These are phyloP conservation scores for Kentomonas sorsogonicus DNA, from an alignment of 208 protist genomes.

Conservation along the genomic window DNA sequence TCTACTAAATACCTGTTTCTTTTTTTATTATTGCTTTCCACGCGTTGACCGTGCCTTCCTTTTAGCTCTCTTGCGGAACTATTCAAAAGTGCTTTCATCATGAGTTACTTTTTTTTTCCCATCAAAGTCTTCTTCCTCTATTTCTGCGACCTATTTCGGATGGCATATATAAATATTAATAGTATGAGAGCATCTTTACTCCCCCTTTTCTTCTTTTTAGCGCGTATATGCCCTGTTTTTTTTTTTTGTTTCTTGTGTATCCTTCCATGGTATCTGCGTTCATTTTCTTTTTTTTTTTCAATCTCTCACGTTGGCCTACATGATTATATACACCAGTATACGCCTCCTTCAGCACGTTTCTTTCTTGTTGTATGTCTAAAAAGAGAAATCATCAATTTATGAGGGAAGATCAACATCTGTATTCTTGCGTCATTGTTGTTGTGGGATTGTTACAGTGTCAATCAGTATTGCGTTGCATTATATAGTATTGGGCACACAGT, in stretches of 20 bases:
- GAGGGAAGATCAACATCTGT: no score
- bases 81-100: background rate
- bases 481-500: no score
- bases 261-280: conserved; percentile 1
- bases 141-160: background rate
- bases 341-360: conserved; percentile 7
- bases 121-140: no score
- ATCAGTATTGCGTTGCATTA: no score
- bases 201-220: background rate
- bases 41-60: background rate
- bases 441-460: no score
- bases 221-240: background rate
- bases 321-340: conserved; percentile 9
- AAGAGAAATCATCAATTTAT: no score
- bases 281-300: conserved; percentile 18
- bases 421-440: no score
- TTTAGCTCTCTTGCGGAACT: background rate
- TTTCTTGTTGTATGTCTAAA: conserved; percentile 6
- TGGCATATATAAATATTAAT: background rate
- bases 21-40: background rate
- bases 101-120: no score
- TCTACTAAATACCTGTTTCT: no score
- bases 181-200: background rate
- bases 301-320: conserved; percentile 4
- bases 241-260: conserved; percentile 8